Evolutionary conservation across 179 eudicot genomes (phyloP).

Genomic region (Gypsophila paniculata): DNA sequence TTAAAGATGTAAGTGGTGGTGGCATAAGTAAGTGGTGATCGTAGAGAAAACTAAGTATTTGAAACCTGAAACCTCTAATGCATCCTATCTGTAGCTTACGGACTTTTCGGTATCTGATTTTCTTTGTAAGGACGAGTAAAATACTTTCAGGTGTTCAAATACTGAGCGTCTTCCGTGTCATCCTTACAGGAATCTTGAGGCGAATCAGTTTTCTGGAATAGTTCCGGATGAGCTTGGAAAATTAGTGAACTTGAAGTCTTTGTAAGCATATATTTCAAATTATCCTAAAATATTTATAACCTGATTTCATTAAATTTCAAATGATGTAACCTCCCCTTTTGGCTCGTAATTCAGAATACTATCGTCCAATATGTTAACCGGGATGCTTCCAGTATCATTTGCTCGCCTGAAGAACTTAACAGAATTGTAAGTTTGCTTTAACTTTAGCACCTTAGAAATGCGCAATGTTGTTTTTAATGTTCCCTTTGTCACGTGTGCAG

Average conservation of each 20-base stretch:
- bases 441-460: conserved; percentile 1
- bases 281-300: conserved; percentile 10
- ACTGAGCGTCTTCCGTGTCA: conserved; percentile 4
- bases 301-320: neutral
- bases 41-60: neutral
- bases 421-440: conserved; percentile 54
- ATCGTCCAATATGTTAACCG: conserved; percentile 61
- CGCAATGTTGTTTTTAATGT: conserved; percentile 4
- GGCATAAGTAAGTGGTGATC: neutral
- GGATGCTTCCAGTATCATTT: conserved; percentile 53
- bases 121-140: conserved; percentile 1
- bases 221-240: conserved; percentile 57
- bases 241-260: conserved; percentile 39
- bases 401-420: conserved; percentile 43
- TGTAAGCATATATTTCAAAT: conserved; percentile 39
- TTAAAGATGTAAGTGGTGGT: neutral
- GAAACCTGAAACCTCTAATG: neutral
- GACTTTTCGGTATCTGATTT: neutral
- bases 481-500: conserved; percentile 34
- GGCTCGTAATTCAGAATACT: conserved; percentile 40
- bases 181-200: conserved; percentile 56
- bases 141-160: neutral
- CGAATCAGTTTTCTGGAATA: conserved; percentile 56
- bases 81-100: neutral
- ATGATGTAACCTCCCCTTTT: neutral